These are phyloP conservation scores for Hypsizygus ulmarius DNA, from an alignment of 1,284 basidiomycete species.

Conservation along the genomic window DNA sequence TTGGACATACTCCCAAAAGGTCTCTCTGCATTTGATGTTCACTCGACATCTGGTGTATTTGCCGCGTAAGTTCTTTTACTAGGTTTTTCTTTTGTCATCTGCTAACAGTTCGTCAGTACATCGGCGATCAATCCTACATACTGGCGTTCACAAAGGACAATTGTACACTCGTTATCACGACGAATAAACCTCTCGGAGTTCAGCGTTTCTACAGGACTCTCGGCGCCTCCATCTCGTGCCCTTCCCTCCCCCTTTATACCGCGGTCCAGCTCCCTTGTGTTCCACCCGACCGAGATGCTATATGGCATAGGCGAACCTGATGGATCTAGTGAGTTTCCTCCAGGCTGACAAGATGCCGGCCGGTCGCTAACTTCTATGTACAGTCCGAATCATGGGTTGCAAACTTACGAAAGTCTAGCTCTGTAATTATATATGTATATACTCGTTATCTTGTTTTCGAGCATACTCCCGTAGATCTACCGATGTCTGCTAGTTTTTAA, in stretches of 20 bases:
- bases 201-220: constrained; percentile 51
- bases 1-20: constrained; percentile 73
- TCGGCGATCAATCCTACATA: constrained; percentile 57
- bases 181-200: constrained; percentile 45
- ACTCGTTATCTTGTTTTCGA: constrained; percentile 18
- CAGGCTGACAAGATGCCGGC: background rate
- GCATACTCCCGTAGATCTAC: background rate
- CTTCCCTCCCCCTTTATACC: constrained; percentile 60
- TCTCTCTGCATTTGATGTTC: constrained; percentile 84
- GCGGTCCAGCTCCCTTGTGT: constrained; percentile 59
- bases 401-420: constrained; percentile 21
- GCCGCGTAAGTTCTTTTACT: constrained; percentile 64
- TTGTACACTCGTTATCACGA: constrained; percentile 54
- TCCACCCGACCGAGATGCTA: constrained; percentile 82
- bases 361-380: background rate
- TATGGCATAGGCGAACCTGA: constrained; percentile 72
- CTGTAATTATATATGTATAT: constrained; percentile 17
- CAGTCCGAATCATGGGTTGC: constrained; percentile 35
- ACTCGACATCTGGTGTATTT: constrained; percentile 83
- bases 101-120: constrained; percentile 41
- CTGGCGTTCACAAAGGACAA: constrained; percentile 63
- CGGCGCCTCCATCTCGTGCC: constrained; percentile 49
- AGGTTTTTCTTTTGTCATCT: background rate
- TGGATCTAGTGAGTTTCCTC: constrained; percentile 54
- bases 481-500: too few relatives aligned